A percentile compares a stretch with the other conserved stretches of the same genome.
These are phyloP conservation scores for Saturnispora sanitii DNA, from an alignment of 805 yeast species.

Conservation along the genomic window DNA sequence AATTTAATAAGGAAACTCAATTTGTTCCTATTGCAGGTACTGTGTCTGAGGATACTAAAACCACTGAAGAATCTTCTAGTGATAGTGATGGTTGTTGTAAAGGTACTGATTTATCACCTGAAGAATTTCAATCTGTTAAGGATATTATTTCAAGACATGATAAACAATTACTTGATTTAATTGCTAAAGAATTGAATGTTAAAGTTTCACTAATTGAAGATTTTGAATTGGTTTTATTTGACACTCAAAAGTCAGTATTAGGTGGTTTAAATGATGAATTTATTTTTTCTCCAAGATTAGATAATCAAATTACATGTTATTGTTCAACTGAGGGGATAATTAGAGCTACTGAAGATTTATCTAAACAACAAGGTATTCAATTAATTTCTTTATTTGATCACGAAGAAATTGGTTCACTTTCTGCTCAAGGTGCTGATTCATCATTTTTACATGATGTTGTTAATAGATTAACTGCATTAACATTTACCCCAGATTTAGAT, in stretches of 20 bases:
- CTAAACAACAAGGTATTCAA: slow-evolving; percentile 48
- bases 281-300: slow-evolving; percentile 83
- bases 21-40: slow-evolving; percentile 75
- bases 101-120: slow-evolving; percentile 39
- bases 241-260: slow-evolving; percentile 69
- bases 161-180: slow-evolving; percentile 51
- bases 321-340: slow-evolving; percentile 67
- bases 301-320: slow-evolving; percentile 81
- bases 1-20: slow-evolving; percentile 82
- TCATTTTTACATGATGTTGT: slow-evolving; percentile 76
- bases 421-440: slow-evolving; percentile 96
- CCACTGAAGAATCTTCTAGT: too few species aligned
- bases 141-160: slow-evolving; percentile 68
- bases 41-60: too few species aligned
- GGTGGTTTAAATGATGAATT: slow-evolving; percentile 92
- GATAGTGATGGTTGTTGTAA: slow-evolving; percentile 36
- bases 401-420: slow-evolving; percentile 88
- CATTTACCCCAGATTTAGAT: slow-evolving; percentile 31
- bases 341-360: slow-evolving; percentile 30
- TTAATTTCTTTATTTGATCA: slow-evolving; percentile 84
- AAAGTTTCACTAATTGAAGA: slow-evolving; percentile 60
- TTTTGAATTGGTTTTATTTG: slow-evolving; percentile 79
- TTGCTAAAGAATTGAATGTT: slow-evolving; percentile 57
- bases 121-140: slow-evolving; percentile 56
- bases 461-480: slow-evolving; percentile 49